A percentile compares a stretch with the other conserved stretches of the same genome.
Evolutionary conservation across 1,284 basidiomycete genomes (phyloP).

Genomic region (Filobasidium uniguttulatum): DNA sequence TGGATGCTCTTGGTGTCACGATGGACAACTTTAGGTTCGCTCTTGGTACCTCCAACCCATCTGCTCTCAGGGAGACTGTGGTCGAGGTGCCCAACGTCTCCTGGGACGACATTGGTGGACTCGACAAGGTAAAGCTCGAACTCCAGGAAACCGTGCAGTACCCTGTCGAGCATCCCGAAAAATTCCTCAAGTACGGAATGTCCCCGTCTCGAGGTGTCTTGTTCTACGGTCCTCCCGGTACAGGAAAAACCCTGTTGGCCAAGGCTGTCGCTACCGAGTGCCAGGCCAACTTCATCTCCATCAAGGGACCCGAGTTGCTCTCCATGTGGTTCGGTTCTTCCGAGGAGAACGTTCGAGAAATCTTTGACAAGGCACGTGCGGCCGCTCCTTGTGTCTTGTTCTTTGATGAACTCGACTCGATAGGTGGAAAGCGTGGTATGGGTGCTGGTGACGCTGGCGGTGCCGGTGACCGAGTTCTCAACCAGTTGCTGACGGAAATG

Average conservation of each 20-base stretch:
- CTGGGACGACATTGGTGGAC: constrained; percentile 98
- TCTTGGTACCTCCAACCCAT: constrained; percentile 87
- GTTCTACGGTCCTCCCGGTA: constrained; percentile 95
- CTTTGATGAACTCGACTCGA: constrained; percentile 86
- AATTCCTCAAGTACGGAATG: constrained; percentile 99
- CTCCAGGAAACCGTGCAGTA: constrained; percentile 99
- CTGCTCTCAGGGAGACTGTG: constrained; percentile 87
- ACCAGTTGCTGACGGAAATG: constrained; percentile 66
- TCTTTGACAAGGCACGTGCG: constrained; percentile 96
- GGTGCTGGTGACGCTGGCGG: constrained; percentile 70
- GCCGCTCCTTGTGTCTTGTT: constrained; percentile 50
- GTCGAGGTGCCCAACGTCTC: constrained; percentile 92
- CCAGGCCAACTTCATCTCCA: constrained; percentile 61
- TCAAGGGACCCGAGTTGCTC: constrained; percentile 82
- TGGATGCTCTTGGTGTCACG: constrained; percentile 87
- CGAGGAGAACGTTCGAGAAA: constrained; percentile 97
- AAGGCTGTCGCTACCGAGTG: constrained; percentile 99
- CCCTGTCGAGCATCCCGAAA: constrained; percentile 98
- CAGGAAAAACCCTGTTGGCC: constrained; percentile 86
- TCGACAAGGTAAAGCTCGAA: constrained; percentile 99
- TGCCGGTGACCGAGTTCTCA: constrained; percentile 85
- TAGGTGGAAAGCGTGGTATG: constrained; percentile 85
- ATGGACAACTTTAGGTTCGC: constrained; percentile 99
- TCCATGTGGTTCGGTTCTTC: constrained; percentile 99
- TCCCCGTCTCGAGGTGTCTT: constrained; percentile 96